Percentiles rank a stretch among this genome's conserved stretches.
Conservation (phyloP, 1,139 yeast genomes). For the Geotrichum restrictum region DNA sequence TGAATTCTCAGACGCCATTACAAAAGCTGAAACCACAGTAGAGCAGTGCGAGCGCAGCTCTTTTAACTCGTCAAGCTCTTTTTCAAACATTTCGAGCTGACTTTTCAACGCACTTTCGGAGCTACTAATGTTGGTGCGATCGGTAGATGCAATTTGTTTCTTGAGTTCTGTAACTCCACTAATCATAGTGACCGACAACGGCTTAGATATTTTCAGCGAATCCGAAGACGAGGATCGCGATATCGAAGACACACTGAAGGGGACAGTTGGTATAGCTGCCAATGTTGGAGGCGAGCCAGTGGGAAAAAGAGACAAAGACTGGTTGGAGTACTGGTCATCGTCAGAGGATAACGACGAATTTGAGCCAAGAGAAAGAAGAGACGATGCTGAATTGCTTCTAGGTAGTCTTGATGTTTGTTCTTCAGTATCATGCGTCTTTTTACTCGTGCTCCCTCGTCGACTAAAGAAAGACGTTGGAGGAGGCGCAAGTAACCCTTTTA, state of each 20-base stretch:
- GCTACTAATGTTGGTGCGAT: slow-evolving; percentile 3
- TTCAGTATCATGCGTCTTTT: neutral
- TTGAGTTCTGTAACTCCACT: slow-evolving; percentile 11
- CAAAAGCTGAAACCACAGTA: slow-evolving; percentile 8
- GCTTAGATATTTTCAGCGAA: neutral
- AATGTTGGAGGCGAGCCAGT: neutral
- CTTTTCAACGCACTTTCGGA: slow-evolving; percentile 5
- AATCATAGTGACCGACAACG: slow-evolving; percentile 6
- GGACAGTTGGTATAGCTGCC: neutral
- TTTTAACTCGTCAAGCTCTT: slow-evolving; percentile 9
- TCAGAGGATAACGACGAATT: neutral
- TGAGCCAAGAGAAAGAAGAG: slow-evolving; percentile 4
- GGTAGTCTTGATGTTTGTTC: neutral
- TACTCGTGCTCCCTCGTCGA: neutral
- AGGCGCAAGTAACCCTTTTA: slow-evolving; percentile 5
- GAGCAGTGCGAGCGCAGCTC: slow-evolving; percentile 9
- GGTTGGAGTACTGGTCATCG: neutral
- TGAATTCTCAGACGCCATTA: slow-evolving; percentile 2
- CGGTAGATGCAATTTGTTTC: slow-evolving; percentile 10
- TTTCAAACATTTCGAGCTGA: slow-evolving; percentile 7
- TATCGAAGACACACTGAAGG: neutral
- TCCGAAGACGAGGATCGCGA: slow-evolving; percentile 6
- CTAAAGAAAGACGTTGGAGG: slow-evolving; percentile 1
- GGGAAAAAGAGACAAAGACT: neutral
- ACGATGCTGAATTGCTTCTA: slow-evolving; percentile 1